Evolutionary conservation across 768 basidiomycete species (phyloP).

Genomic region (Mycena rebaudengoi): DNA sequence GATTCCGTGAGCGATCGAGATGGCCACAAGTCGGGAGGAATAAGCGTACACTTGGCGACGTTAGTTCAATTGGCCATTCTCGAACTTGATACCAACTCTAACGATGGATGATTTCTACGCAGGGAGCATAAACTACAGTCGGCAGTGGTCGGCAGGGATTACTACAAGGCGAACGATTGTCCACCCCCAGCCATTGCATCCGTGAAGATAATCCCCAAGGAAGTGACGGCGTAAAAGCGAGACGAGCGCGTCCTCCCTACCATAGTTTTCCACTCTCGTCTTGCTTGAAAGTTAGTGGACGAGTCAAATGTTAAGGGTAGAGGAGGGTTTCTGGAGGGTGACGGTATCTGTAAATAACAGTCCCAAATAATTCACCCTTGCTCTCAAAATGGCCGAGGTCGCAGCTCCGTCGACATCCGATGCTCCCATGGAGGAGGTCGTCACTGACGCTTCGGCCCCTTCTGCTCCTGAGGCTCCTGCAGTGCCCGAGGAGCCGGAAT

Average conservation of each 20-base stretch:
- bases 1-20: constrained; percentile 32
- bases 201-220: constrained; percentile 20
- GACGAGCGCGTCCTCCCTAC: too few species aligned
- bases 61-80: not conserved
- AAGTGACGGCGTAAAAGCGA: not conserved
- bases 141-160: constrained; percentile 5
- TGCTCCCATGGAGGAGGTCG: constrained; percentile 45
- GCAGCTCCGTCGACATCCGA: constrained; percentile 36
- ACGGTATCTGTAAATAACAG: not conserved
- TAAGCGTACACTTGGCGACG: constrained; percentile 8
- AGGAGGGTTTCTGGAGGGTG: not conserved
- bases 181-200: not conserved
- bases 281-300: not conserved
- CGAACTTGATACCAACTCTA: too few species aligned
- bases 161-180: constrained; percentile 3
- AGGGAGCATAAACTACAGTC: constrained; percentile 1
- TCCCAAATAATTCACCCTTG: not conserved
- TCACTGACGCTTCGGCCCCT: constrained; percentile 28
- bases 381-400: constrained; percentile 36
- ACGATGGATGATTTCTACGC: not conserved
- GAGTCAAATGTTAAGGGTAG: too few species aligned
- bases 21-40: constrained; percentile 26
- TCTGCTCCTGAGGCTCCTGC: constrained; percentile 25
- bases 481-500: constrained; percentile 47
- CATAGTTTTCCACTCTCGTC: too few species aligned